Base-by-base conservation (phyloP, 208 protist genomes). In the Wallacemonas sp. region DNA sequence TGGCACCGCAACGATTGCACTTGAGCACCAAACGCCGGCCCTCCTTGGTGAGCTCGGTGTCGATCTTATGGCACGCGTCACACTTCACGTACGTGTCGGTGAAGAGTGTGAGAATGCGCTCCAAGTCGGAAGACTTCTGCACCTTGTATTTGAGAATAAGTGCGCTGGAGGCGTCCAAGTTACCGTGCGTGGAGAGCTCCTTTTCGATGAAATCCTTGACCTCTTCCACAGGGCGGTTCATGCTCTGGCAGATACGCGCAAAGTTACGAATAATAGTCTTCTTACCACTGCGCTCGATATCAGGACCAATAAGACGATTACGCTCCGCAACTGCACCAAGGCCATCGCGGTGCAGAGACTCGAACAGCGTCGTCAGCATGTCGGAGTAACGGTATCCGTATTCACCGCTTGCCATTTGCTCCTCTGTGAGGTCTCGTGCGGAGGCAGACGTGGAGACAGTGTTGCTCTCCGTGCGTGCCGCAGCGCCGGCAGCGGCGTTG, bases 221-320 rank as follows among this genome's bases (percentile, higher is more conserved):
- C 33, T 96, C 86, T 54, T 97, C 88, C 59, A 94, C 75, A 30
- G 80, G 68, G 22, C 94, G 83, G 65, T 96, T 59, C 54, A 97
- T 81, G 34, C 75, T 77, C 24, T 93, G 72, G 79, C 91, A 96
- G 77, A 97, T 93, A 44, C 90, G 84, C 28, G 66, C 77, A 70
- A 97, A 97, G 81, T 97, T 97, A 14, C 72, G 77, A 63, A 97
- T 94, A 24, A 90, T 80, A 3, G 90, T 94, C 75, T 96, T 97
- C 76, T 94, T 94, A 33, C 94, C 92, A 38, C 96, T 84, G 42
- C 73, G 79, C 74, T 91, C 88, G 6, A 97, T 62, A 44, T 94
- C 69, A 14, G 94, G 94, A 30, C 79, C 74, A 1, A 85, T 84
- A n/a, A 97, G 62, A 53, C 87, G 68, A 53, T 92, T 95, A 14